Evolutionary conservation across 495 filamentous ascomycete species (phyloP).

Genomic region (Daldinia bambusicola): DNA sequence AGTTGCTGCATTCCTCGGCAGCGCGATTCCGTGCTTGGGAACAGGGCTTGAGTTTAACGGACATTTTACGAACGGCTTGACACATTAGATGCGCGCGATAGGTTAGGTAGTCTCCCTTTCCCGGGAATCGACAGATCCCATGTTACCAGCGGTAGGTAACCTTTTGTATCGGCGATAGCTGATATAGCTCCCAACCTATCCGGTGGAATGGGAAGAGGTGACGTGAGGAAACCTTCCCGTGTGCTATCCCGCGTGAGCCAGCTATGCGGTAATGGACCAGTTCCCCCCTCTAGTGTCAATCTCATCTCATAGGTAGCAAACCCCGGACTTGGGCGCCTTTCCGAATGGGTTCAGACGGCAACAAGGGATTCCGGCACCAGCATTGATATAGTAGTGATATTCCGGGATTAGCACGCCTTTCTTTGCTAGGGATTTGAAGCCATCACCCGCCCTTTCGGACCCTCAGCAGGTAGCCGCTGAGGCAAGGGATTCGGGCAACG

Average conservation of each 20-base stretch:
- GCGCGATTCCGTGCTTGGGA: conserved; percentile 23
- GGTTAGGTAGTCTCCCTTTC: conserved; percentile 18
- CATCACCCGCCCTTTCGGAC: conserved; percentile 30
- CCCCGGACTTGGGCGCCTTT: conserved; percentile 13
- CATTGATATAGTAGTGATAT: conserved; percentile 22
- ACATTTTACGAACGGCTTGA: conserved; percentile 30
- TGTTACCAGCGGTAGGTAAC: conserved; percentile 1
- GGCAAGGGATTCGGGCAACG: conserved; percentile 31
- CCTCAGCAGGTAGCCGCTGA: conserved; percentile 31
- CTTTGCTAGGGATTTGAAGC: conserved; percentile 26
- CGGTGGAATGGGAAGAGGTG: conserved; percentile 28
- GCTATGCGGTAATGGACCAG: conserved; percentile 18
- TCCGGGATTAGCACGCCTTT: conserved; percentile 22
- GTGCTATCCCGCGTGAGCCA: conserved; percentile 23
- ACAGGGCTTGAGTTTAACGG: conserved; percentile 15
- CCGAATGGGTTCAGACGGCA: not conserved
- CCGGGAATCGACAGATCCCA: conserved; percentile 12
- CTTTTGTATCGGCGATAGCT: conserved; percentile 13
- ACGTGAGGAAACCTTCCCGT: conserved; percentile 15
- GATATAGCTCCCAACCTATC: not conserved
- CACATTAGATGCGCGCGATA: conserved; percentile 11
- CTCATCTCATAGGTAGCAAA: conserved; percentile 1
- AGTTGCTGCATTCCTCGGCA: conserved; percentile 24
- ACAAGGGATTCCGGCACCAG: conserved; percentile 10
- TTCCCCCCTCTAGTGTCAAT: conserved; percentile 19